Base-by-base conservation (phyloP, 805 yeast genomes). In the Cyberlindnera mrakii region DNA sequence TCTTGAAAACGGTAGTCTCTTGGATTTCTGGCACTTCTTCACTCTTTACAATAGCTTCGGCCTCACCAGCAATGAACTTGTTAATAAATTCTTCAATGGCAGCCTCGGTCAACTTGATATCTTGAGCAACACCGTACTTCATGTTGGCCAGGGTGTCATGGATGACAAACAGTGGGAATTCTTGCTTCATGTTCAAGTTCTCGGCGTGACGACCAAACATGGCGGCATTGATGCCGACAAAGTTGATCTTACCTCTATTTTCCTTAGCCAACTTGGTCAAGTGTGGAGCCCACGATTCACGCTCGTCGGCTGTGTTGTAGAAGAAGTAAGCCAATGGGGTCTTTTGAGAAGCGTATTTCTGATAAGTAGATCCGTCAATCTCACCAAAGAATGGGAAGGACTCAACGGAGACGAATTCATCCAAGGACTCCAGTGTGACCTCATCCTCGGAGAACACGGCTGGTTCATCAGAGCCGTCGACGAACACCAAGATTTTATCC, bases 311-410 rank as follows among this genome's bases (percentile, higher is more conserved):
- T 39, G 74, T 67, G 54, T 75, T 78, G 71, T 85, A 88, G 72
- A 93, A 93, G 64, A 85, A 80, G 74, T 90, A 91, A 42, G 87
- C 95, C 52, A 93, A 68, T 49, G 99, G 99, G 44, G 79, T 51
- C 30, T 78, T 75, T 46, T 89, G 69, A 44, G 72, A 67, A 75
- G 86, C 78, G 72, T 90, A 93, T 34, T 72, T 60, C 65, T 74
- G 70, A 75, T 83, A 93, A 50, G 93, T 82, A 41, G 77, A 72
- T 52, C 93, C 89, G 58, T 79, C 80, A 51, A 91, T 78, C 66
- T 90, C 96, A 59, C 95, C 96, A 55, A 90, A 82, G 57, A 77
- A 72, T 44, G 97, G 96, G 62, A 85, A 75, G 39, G 82, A 65
- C 69, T 89, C 93, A 52, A 67, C 63, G 42, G 66, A 64, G 32